Percentiles rank a stretch among this genome's conserved stretches.
Evolutionary conservation across 2,329 filamentous ascomycete species (phyloP).

Genomic region (Dothistroma pini): DNA sequence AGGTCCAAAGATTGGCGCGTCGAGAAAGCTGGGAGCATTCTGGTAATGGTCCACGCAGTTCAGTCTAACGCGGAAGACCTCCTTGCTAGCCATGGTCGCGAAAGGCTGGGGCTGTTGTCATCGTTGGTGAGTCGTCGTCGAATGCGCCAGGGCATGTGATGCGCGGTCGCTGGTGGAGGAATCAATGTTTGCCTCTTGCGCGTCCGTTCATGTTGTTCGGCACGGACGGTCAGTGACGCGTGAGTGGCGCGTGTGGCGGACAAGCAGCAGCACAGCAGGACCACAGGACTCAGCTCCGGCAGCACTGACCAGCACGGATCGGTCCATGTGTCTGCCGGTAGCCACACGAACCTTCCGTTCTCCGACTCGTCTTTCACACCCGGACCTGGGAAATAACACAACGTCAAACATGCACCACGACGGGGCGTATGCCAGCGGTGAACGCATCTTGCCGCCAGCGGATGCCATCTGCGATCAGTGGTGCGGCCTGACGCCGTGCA

Average conservation of each 20-base stretch:
- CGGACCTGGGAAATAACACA: background rate
- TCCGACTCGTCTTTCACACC: background rate
- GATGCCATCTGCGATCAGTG: background rate
- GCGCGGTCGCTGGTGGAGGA: background rate
- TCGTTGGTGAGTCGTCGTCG: constrained; percentile 15
- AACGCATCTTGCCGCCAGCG: background rate
- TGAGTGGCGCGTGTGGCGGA: no score
- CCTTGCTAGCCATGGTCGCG: constrained; percentile 30
- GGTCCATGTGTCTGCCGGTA: background rate
- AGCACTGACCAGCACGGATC: no score
- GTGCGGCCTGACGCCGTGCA: background rate
- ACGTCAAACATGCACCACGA: background rate
- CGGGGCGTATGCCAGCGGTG: background rate
- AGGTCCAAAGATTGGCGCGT: constrained; percentile 61
- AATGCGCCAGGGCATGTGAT: background rate
- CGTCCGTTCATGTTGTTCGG: background rate
- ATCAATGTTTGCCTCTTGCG: background rate
- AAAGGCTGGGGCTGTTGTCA: constrained; percentile 23
- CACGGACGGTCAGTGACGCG: background rate
- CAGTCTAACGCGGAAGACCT: constrained; percentile 74
- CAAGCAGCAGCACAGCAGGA: no score
- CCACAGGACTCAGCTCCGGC: no score
- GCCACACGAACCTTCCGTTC: background rate
- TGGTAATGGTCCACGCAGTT: constrained; percentile 98
- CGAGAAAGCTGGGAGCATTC: constrained; percentile 70